Percentiles rank a stretch among this genome's conserved stretches.
Conservation (phyloP, 2,329 filamentous ascomycete species). For the Verticillium nonalfalfae region DNA sequence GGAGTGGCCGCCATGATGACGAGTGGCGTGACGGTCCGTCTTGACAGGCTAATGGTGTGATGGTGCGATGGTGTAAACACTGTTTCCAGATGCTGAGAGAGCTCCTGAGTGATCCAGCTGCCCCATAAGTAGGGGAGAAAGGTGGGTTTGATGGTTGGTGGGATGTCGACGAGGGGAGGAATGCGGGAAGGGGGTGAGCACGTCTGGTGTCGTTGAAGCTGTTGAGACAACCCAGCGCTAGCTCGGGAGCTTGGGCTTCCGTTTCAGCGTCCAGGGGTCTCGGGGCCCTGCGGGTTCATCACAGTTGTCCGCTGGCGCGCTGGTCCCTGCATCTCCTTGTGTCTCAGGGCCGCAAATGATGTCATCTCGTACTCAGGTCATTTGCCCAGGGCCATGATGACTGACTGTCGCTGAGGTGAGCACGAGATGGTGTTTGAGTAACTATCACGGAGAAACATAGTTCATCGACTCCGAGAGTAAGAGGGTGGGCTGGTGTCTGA, state of each 20-base stretch:
- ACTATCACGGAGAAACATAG: not conserved
- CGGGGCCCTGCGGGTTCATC: not conserved
- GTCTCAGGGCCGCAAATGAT: not conserved
- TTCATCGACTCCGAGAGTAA: not conserved
- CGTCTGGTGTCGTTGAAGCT: not conserved
- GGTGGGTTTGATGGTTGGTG: not conserved
- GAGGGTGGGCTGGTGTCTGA: too few relatives aligned
- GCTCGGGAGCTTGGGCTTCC: not conserved
- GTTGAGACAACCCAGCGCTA: not conserved
- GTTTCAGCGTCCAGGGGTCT: not conserved
- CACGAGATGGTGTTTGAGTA: too few relatives aligned
- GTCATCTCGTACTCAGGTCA: not conserved
- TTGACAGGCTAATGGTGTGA: too few relatives aligned
- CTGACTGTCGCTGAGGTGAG: too few relatives aligned
- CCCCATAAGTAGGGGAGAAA: too few relatives aligned
- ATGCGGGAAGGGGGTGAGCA: not conserved
- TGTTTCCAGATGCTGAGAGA: too few relatives aligned
- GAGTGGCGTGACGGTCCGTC: not conserved
- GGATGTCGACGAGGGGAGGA: not conserved
- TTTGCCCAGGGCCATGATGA: too few relatives aligned
- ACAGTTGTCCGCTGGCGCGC: not conserved
- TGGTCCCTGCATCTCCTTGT: not conserved
- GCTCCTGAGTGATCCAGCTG: not conserved
- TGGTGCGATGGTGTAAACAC: not conserved
- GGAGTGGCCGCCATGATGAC: constrained; percentile 8